Percentiles rank a stretch among this genome's conserved stretches.
Evolutionary conservation across 2,329 filamentous ascomycete species (phyloP).

Genomic region (Scedosporium boydii): DNA sequence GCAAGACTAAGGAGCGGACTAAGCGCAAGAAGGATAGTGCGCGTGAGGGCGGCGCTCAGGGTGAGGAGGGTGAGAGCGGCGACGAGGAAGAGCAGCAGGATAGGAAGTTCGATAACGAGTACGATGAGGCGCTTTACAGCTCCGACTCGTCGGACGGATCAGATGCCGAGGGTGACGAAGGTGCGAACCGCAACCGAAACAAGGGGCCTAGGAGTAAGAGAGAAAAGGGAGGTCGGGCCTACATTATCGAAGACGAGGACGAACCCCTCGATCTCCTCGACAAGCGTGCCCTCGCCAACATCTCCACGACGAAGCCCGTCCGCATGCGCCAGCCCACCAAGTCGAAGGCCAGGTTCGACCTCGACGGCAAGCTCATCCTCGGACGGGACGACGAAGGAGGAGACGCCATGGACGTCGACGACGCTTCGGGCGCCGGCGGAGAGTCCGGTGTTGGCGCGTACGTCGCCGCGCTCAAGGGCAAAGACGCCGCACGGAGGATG

Average conservation of each 20-base stretch:
- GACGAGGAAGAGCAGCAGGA: constrained; percentile 14
- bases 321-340: constrained; percentile 47
- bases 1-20: constrained; percentile 83
- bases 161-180: constrained; percentile 48
- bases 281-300: constrained; percentile 79
- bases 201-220: constrained; percentile 28
- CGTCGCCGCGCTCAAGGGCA: constrained; percentile 58
- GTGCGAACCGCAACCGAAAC: constrained; percentile 34
- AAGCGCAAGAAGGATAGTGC: constrained; percentile 78
- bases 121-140: constrained; percentile 92
- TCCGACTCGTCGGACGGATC: constrained; percentile 54
- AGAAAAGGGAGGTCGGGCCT: constrained; percentile 56
- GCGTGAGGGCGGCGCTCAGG: constrained; percentile 45
- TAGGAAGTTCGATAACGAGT: constrained; percentile 74
- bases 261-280: constrained; percentile 92
- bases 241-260: constrained; percentile 89
- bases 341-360: constrained; percentile 58
- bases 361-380: constrained; percentile 74
- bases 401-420: constrained; percentile 56
- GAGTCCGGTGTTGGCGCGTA: constrained; percentile 56
- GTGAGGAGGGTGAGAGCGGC: constrained; percentile 33
- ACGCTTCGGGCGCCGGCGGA: constrained; percentile 41
- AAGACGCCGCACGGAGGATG: constrained; percentile 55
- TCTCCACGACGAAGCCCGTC: constrained; percentile 79
- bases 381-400: constrained; percentile 45